Evolutionary conservation across 2,329 filamentous ascomycete species (phyloP), one percentile per base, ranked within the genome.

Genomic region (Diaporthe amygdali): DNA sequence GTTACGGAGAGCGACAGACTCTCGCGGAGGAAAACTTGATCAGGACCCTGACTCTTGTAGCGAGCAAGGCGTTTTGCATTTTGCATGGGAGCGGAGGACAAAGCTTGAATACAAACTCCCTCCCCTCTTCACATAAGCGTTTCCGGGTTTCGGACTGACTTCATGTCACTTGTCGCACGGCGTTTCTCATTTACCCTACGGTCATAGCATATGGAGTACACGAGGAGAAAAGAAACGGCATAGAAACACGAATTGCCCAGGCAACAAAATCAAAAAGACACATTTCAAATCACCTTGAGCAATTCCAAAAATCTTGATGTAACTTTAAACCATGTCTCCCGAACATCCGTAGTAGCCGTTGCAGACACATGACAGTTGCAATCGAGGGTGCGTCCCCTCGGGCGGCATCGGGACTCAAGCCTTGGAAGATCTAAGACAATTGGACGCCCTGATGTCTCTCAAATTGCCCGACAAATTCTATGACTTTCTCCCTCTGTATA

Each of bases 11-110:
- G 54, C 54, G 54, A 41, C 14, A 22, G 54, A 64, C 44, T 49
- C 30, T 20, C 47, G 44, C 59, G 59, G 59, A 64, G 59, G 27
- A 47, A 64, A 27, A 17, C 12, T 5, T 15, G 25, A 27, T 17
- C 41, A 63, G 59, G 59, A 34, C 9, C 10, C 6, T 39, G 37
- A 12, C 37, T 39, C 37, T 20, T 47, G 41, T 25, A 64, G 44
- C 59, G 59, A 47, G 59, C 59, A 49, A 49, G 59, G 59, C 59
- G 59, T 64, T 64, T 27, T 64, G 30, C 59, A 64, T 64, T 64
- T 37, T 2, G 7, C 44, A 10, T 12, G 37, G 14, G 44, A 25
- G 17, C 12, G 27, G 27, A 25, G 27, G n/a, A 47, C 27, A 47
- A 32, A 5, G 3, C 34, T 30, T 32, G 27, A 63, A 34, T 47